Conservation (phyloP, 2,329 filamentous ascomycete genomes). For the Eutypa lata region DNA sequence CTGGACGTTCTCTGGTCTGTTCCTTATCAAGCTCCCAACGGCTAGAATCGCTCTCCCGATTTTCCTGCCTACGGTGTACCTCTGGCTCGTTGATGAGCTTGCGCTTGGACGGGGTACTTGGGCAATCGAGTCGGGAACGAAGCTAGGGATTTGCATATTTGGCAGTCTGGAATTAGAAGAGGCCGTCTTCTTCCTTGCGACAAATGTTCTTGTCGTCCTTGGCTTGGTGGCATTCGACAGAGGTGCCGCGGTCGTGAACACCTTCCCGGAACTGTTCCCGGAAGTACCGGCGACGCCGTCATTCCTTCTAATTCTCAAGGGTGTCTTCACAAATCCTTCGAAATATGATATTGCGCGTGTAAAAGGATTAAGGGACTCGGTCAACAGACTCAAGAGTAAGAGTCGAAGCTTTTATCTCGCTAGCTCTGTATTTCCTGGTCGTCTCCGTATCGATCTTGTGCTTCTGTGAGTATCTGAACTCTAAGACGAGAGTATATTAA, state of each 20-base stretch:
- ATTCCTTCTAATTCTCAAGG: conserved; percentile 47
- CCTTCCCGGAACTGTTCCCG: conserved; percentile 58
- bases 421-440: conserved; percentile 65
- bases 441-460: conserved; percentile 65
- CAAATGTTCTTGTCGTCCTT: conserved; percentile 67
- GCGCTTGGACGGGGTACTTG: conserved; percentile 67
- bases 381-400: conserved; percentile 56
- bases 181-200: conserved; percentile 69
- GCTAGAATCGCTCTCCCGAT: conserved; percentile 60
- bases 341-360: conserved; percentile 58
- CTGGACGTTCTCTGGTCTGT: conserved; percentile 62
- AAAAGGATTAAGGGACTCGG: conserved; percentile 56
- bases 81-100: conserved; percentile 70
- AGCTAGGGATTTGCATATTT: conserved; percentile 62
- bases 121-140: conserved; percentile 67
- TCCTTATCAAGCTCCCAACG: conserved; percentile 58
- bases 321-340: conserved; percentile 42
- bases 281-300: conserved; percentile 45
- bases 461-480: conserved; percentile 45
- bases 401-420: conserved; percentile 74
- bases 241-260: conserved; percentile 61
- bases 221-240: conserved; percentile 69
- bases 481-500: too few species aligned
- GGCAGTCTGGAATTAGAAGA: conserved; percentile 69
- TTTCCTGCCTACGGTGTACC: conserved; percentile 60